Evolutionary conservation across 495 filamentous ascomycete species (phyloP), one percentile per base, ranked within the genome.

Genomic region (Melanomma pulvis-pyrius): DNA sequence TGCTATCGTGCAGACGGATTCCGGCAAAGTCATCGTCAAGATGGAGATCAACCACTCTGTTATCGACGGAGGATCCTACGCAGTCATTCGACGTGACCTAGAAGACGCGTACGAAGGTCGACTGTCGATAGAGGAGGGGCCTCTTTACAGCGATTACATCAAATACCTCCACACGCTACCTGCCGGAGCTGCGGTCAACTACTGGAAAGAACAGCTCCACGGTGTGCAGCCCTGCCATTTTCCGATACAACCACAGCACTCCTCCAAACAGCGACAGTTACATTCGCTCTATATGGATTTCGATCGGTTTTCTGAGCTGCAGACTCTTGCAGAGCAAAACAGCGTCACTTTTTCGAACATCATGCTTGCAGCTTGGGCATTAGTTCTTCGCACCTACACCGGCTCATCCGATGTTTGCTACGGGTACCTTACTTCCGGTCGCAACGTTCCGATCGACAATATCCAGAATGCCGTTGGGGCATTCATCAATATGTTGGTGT

Each of bases 11-110:
- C 77, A 71, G 49, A 81, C 80, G 3, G 62, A 61, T 1, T 75
- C 67, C 26, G 77, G 77, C 0, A 71, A 73, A 21, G 76, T 84
- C 0, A 66, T 80, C 0, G 68, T 81, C 32, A 84, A 83, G 61
- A 66, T 87, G 24, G 85, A 89, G 51, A 74, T 88, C 24, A 87
- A 80, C 65, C 83, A 87, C 70, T 77, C 82, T 19, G 75, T 81
- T 11, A 79, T 82, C 74, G 80, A 86, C 75, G 83, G 78, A 17
- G 59, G 59, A 32, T 84, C 82, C 0, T 79, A 83, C 52, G 80
- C 79, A 0, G 76, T 80, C 22, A 80, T 85, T 22, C 50, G 82
- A 12, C 74, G 76, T 0, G 82, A 84, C 22, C 47, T 86, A 32
- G 78, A 80, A 19, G 61, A 74, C 0, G 81, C 80, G 1, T 87